Base-by-base conservation (phyloP, 345 rosid genomes). In the Physaria fendleri region DNA sequence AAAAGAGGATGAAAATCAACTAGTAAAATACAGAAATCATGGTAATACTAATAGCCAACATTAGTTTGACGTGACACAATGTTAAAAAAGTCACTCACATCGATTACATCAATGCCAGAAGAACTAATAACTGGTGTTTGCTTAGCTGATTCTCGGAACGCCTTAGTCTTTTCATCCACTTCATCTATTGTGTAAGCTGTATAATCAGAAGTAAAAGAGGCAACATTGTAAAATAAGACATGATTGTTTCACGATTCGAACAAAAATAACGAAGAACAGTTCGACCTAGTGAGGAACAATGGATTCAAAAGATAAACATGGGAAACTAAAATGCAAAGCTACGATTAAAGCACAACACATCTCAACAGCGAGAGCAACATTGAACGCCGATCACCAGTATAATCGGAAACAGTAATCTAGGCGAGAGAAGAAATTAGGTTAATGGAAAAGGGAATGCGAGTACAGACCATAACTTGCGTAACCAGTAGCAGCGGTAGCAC, bases 141-240 rank as follows among this genome's bases (percentile, higher is more conserved):
- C 29, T 49, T 73, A 47, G 75, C 82, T 3, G 88, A 77, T 70
- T 80, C 85, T 16, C 95, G 69, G 62, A 87, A 71, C 10, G 76
- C 73, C 74, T 77, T 89, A 11, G 88, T 80, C 79, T 79, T 87
- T 52, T 81, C 77, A 28, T 81, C 83, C 32, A 87, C 75, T 72
- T 93, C 92, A 60, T 85, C 87, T 44, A 78, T 58, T 25, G 88
- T 51, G 68, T 79, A 87, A 2, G 86, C 99, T 89, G 81, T 28
- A 2, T 4, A 8, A 42, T 57, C 53, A 51, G 28, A 28, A 22
- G 25, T 4, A 51, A 48, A 8, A 20, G 51, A 46, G 56, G 21
- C 32, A 33, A 16, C 4, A 8, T 11, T 17, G n/a, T n/a, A n/a
- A n/a, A n/a, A n/a, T n/a, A n/a, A n/a, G n/a, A n/a, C n/a, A n/a